Percentiles rank a stretch among this genome's conserved stretches.
Conservation (phyloP, 2,329 filamentous ascomycete species). For the Pseudonectria buxi region DNA sequence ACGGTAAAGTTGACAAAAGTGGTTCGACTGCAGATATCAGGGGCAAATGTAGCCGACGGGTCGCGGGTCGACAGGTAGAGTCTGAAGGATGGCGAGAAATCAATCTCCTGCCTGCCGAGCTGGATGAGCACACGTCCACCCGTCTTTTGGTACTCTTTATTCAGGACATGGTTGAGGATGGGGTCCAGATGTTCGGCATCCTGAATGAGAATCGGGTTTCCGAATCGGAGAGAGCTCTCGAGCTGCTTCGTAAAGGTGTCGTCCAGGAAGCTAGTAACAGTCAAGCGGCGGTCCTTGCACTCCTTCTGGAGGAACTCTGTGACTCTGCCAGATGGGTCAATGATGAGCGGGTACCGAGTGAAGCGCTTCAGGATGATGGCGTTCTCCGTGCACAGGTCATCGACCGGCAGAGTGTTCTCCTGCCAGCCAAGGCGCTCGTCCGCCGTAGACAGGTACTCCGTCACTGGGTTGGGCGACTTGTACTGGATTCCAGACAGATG, state of each 20-base stretch:
- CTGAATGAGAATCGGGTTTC: conserved; percentile 96
- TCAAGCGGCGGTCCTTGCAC: conserved; percentile 86
- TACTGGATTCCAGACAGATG: conserved; percentile 86
- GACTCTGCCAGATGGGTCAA: conserved; percentile 90
- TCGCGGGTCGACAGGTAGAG: conserved; percentile 92
- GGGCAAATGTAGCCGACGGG: conserved; percentile 90
- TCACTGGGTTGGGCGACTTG: conserved; percentile 90
- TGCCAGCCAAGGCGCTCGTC: conserved; percentile 96
- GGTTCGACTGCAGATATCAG: conserved; percentile 94
- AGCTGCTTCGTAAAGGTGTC: conserved; percentile 97
- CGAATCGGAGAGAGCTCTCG: conserved; percentile 93
- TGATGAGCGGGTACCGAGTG: conserved; percentile 96
- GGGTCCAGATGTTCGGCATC: conserved; percentile 96
- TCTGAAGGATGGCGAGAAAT: conserved; percentile 95
- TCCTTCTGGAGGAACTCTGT: conserved; percentile 94
- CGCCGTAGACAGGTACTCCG: conserved; percentile 92
- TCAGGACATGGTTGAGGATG: conserved; percentile 95
- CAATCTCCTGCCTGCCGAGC: conserved; percentile 96
- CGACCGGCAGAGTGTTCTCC: conserved; percentile 84
- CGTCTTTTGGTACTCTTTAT: conserved; percentile 99
- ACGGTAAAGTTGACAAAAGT: conserved; percentile 99
- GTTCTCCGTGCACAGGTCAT: conserved; percentile 97
- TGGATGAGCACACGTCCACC: conserved; percentile 97
- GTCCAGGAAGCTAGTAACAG: conserved; percentile 95
- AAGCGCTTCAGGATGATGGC: conserved; percentile 96